Evolutionary conservation across 2,329 filamentous ascomycete species (phyloP), one percentile per base, ranked within the genome.

Genomic region (Acrodontium crateriforme): DNA sequence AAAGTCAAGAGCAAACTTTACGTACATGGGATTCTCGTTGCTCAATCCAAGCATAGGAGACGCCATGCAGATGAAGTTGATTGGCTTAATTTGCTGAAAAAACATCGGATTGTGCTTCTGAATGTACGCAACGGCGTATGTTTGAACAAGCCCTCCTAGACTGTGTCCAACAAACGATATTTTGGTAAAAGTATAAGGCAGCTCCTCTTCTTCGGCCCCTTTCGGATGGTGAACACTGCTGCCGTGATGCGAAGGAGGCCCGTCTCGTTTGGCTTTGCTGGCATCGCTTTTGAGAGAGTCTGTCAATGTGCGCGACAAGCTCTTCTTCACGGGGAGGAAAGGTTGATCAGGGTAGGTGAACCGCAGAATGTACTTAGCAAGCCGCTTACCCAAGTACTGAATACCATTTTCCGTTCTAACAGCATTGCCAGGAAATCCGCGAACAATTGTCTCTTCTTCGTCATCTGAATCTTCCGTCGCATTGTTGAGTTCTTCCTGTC

Each of bases 101-200:
- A 95, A 95, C 7, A 76, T 62, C 1, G 87, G 87, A 1, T 83
- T 92, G 52, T 95, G 84, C 50, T 94, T 94, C 45, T 94, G 80
- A 24, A 95, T 92, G 51, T 95, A 95, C 6, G 85, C 87, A 32
- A 95, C 76, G 2, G 87, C 87, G 50, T 95, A 95, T 0, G 80
- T 92, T 53, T 95, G 87, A 10, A 93, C 69, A 11, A 92, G 62
- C 0, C 87, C 87, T 16, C 87, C 87, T 0, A 95, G 69, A 0
- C 85, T 94, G 55, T 95, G 87, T 0, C 76, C 84, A 31, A 95
- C 71, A 49, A 95, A 93, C 47, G 85, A 94, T 52, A 95, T 94
- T 51, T 84, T 92, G 8, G 84, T 89, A 45, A 92, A 83, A 41
- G 74, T 76, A 53, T 91, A 95, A 2, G 75, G 65, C 3, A 75